Evolutionary conservation across 2,329 filamentous ascomycete species (phyloP), one percentile per base, ranked within the genome.

Genomic region (Acephala macrosclerotiorum): DNA sequence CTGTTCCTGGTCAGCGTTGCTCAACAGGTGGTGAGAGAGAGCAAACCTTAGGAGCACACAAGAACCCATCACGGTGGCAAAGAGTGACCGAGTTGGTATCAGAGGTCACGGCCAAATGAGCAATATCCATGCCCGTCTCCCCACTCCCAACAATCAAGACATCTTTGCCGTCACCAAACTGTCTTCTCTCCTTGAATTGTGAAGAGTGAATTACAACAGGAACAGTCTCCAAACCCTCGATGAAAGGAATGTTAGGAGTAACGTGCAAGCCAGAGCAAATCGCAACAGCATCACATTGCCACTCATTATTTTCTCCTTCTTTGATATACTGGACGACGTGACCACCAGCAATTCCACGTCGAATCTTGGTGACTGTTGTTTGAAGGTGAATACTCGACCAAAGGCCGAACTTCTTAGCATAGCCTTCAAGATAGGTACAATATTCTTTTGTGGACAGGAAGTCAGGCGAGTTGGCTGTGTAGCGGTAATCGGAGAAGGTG

Each of bases 401-500:
- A 14, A 51, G 47, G 22, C 22, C 22, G 47, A 9, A 51, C 20
- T 51, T 22, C 25, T 29, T 51, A 14, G 9, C 9, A 25, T 51
- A 51, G 9, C 47, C 47, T n/a, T 51, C 47, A 22, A 51, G 47
- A 51, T 51, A 51, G n/a, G 11, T 51, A n/a, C 47, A 51, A n/a
- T 51, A 51, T 4, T 51, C 47, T 7, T 22, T 51, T 3, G 47
- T 29, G 3, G 47, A 51, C 20, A 51, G 40, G 29, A 63, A 85
- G 66, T 84, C 82, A 3, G 81, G 79, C 0, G 77, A 77, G 14
- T 81, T 76, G 0, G 74, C 59, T 1, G 80, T 75, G 1, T 81
- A 77, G 1, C 83, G 79, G 66, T 82, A 82, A 67, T 85, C 83
- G 1, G 83, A 85, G 68, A 85, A 85, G n/a, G 80, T 75, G 0